Evolutionary conservation across 1,284 basidiomycete genomes (phyloP).

Genomic region (Leccinum olivaceoglutinosum): DNA sequence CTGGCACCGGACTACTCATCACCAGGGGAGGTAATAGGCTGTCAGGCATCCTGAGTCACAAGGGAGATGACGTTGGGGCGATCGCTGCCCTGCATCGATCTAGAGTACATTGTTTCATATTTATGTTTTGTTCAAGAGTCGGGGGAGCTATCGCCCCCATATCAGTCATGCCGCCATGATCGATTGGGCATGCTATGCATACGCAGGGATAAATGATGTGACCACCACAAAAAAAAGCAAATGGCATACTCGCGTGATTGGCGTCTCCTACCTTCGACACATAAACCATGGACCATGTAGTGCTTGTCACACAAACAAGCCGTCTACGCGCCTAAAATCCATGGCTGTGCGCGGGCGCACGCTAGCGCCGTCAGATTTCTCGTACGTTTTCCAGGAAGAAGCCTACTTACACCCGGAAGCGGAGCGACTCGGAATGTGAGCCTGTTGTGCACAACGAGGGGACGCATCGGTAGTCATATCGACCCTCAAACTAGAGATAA

Average conservation of each 20-base stretch:
- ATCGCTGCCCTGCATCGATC: conserved; percentile 7
- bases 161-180: conserved; percentile 3
- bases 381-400: not conserved
- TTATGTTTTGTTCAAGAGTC: not conserved
- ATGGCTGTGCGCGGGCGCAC: not conserved
- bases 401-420: not conserved
- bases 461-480: not conserved
- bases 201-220: not conserved
- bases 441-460: not conserved
- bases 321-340: not conserved
- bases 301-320: not conserved
- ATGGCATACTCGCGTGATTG: not conserved
- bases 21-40: not conserved
- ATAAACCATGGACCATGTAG: conserved; percentile 1
- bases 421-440: not conserved
- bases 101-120: not conserved
- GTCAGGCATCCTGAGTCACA: not conserved
- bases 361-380: not conserved
- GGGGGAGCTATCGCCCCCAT: not conserved
- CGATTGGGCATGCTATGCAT: not conserved
- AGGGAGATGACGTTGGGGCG: not conserved
- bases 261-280: not conserved
- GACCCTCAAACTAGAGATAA: not conserved
- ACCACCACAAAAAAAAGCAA: not conserved
- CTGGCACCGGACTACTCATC: not conserved